Base-by-base conservation (phyloP, 202 grass and related monocot species). In the Hordeum pubiflorum region DNA sequence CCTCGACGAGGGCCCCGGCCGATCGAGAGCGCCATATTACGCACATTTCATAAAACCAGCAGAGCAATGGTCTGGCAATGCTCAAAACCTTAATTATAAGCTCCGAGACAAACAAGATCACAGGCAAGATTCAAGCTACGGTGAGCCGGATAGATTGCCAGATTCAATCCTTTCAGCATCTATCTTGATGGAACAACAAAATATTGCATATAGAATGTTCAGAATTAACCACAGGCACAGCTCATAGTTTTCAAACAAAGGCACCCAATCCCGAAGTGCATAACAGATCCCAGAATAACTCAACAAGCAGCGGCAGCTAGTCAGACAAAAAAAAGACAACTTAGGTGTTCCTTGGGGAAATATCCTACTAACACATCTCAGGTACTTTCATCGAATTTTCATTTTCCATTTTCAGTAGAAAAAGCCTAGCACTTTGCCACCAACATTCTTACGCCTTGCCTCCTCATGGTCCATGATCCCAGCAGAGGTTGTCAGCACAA, bases 381-480 rank as follows among this genome's bases (percentile, higher is more conserved):
- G 22, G 43, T 26, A 48, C 41, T 79, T 66, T 6, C 6, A 74
- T 33, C 21, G 8, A 69, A 69, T 37, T 83, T 69, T 41, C n/a
- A n/a, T 54, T 54, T 54, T 50, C 46, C 46, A 50, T 50, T 18
- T 69, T 92, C 73, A 94, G 89, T 94, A 94, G 70, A 94, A 94
- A 68, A 87, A 94, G 12, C 89, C 89, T 17, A 94, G 92, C 12
- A 94, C 85, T 46, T 94, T 94, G 57, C 92, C 89, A 84, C 92
- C 92, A 15, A 84, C 89, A 5, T 91, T 94, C 84, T 94, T 94
- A n/a, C 89, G 81, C 64, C 84, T 82, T 33, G 92, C 89, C 14
- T 94, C 92, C 37, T 94, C 89, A 55, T 94, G 92, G 75, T 94
- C 89, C 92, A 94, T 91, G 75, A 91, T 94, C 6, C 91, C 89